phyloP scores from a whole-genome alignment of 2,329 filamentous ascomycete species.

The Pseudopyrenochaeta lycopersici region DNA sequence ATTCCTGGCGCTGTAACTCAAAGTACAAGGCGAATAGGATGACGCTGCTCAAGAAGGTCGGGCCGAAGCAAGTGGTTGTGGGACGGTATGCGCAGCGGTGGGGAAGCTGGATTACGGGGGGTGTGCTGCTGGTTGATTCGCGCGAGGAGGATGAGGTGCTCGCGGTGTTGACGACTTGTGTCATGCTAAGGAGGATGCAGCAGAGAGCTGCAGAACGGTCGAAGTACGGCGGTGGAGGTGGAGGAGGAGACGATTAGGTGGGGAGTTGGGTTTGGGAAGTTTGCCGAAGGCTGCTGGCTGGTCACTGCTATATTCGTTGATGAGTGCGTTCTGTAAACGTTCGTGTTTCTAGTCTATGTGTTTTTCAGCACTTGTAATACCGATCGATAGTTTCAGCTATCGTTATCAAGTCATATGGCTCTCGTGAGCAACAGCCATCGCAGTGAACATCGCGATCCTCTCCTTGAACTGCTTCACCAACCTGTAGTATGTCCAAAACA shows the following conservation, averaged over 20 bases:
- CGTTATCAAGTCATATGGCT: no score
- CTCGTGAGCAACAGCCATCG: no score
- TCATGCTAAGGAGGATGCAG: constrained; percentile 11
- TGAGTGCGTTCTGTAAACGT: no score
- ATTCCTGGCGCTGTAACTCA: constrained; percentile 7
- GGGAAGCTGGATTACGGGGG: constrained; percentile 7
- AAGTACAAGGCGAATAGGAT: constrained; percentile 9
- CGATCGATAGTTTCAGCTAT: no score
- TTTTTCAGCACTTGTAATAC: no score
- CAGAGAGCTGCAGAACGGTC: constrained; percentile 5
- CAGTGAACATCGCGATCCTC: no score
- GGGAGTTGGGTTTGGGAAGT: no score
- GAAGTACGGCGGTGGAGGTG: constrained; percentile 1
- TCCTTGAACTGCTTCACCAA: no score
- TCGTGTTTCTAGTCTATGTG: no score
- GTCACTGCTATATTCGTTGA: no score
- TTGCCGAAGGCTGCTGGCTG: no score
- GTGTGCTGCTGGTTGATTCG: constrained; percentile 4
- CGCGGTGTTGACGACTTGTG: constrained; percentile 4
- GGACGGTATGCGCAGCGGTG: constrained; percentile 7
- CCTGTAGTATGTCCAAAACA: no score
- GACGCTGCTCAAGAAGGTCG: constrained; percentile 6
- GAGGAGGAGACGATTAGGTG: not conserved
- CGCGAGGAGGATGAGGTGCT: constrained; percentile 7
- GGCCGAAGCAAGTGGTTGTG: not conserved